phyloP scores from a whole-genome alignment of 2,329 filamentous ascomycete species.

The Dothideomycetes sp. region DNA sequence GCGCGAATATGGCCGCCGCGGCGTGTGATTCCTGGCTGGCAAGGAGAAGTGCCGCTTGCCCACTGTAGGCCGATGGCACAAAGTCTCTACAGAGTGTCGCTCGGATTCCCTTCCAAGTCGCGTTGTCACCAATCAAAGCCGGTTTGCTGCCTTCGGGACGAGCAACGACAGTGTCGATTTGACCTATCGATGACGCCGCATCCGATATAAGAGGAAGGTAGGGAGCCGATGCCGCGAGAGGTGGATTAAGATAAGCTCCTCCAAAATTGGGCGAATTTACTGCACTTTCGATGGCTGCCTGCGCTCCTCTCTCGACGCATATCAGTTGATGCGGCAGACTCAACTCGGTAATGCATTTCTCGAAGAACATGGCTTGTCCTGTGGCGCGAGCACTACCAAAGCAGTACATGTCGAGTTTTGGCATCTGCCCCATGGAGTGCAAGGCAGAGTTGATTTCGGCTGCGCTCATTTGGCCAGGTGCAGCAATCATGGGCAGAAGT shows the following conservation, averaged over 20 bases:
- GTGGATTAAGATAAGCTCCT: slow-evolving; percentile 69
- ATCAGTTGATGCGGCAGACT: slow-evolving; percentile 76
- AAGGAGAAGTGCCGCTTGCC: slow-evolving; percentile 63
- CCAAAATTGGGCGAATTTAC: slow-evolving; percentile 67
- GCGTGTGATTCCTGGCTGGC: slow-evolving; percentile 65
- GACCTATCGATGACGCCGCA: slow-evolving; percentile 65
- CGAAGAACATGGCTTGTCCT: slow-evolving; percentile 73
- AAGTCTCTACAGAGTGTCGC: slow-evolving; percentile 72
- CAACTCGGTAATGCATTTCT: slow-evolving; percentile 51
- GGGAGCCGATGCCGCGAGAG: slow-evolving; percentile 42
- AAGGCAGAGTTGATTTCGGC: slow-evolving; percentile 75
- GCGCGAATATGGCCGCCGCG: slow-evolving; percentile 65
- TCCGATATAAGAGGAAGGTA: slow-evolving; percentile 60
- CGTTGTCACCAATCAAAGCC: slow-evolving; percentile 66
- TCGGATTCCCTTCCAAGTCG: slow-evolving; percentile 75
- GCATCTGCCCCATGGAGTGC: slow-evolving; percentile 68
- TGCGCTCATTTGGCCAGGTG: slow-evolving; percentile 74
- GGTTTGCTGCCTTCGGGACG: slow-evolving; percentile 38
- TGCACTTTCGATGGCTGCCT: slow-evolving; percentile 58
- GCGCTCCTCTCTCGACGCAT: slow-evolving; percentile 59
- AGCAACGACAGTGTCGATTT: slow-evolving; percentile 71
- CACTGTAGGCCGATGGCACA: slow-evolving; percentile 69
- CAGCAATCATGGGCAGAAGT: slow-evolving; percentile 70
- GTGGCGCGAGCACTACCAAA: slow-evolving; percentile 64
- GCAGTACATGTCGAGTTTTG: slow-evolving; percentile 69